Percentiles rank a stretch among this genome's conserved stretches.
phyloP scores from a whole-genome alignment of 1,284 basidiomycete species.

The Butyriboletus appendiculatus region DNA sequence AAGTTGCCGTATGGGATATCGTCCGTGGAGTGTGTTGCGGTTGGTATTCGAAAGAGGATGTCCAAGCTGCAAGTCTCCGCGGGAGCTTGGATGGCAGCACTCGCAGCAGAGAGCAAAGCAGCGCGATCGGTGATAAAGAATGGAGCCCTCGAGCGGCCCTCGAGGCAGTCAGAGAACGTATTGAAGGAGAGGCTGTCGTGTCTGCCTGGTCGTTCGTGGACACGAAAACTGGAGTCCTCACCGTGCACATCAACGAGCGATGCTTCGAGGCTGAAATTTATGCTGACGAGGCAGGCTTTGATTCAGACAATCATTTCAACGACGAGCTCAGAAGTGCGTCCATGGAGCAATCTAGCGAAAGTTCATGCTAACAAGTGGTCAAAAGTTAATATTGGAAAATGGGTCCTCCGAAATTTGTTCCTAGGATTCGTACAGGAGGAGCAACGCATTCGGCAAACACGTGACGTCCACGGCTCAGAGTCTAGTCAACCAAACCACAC shows the following conservation, averaged over 20 bases:
- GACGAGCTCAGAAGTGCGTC: conserved; percentile 82
- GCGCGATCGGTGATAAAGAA: conserved; percentile 40
- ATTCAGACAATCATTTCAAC: conserved; percentile 53
- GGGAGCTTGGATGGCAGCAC: conserved; percentile 39
- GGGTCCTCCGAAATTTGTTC: conserved; percentile 77
- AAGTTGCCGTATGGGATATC: conserved; percentile 93
- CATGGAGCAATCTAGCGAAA: conserved; percentile 10
- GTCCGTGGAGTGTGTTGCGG: conserved; percentile 80
- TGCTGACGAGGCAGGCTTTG: conserved; percentile 83
- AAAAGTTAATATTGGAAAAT: conserved; percentile 79
- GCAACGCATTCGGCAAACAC: conserved; percentile 45
- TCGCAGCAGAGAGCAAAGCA: conserved; percentile 32
- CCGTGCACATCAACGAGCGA: conserved; percentile 83
- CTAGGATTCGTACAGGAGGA: conserved; percentile 69
- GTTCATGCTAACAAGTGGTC: conserved; percentile 11
- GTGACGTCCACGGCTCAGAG: conserved; percentile 29
- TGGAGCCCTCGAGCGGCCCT: conserved; percentile 79
- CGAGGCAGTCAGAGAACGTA: conserved; percentile 82
- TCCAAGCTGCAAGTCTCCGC: conserved; percentile 51
- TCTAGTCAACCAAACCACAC: conserved; percentile 16
- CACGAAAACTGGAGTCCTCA: conserved; percentile 86
- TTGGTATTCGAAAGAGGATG: conserved; percentile 63
- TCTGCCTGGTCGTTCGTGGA: conserved; percentile 88
- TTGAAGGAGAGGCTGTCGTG: conserved; percentile 91
- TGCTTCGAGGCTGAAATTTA: conserved; percentile 97